Conservation (phyloP, 2,329 filamentous ascomycete species). For the Diplocarpon rosae region DNA sequence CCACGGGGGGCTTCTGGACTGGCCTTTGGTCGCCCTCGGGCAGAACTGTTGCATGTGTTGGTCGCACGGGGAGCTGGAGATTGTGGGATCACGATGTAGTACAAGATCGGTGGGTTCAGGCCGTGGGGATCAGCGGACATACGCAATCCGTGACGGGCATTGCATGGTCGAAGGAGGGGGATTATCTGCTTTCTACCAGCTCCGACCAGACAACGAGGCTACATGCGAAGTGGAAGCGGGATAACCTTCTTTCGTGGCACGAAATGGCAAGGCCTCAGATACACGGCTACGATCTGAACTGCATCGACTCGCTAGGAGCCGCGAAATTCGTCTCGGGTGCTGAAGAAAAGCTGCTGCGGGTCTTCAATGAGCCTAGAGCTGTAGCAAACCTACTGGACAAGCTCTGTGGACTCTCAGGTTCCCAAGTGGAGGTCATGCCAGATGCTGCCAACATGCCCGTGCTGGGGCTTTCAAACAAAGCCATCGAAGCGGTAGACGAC, state of each 20-base stretch:
- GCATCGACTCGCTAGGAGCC: slow-evolving; percentile 64
- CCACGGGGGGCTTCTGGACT: slow-evolving; percentile 92
- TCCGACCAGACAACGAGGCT: slow-evolving; percentile 88
- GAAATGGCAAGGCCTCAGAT: slow-evolving; percentile 94
- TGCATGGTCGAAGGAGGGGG: slow-evolving; percentile 71
- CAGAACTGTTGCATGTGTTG: slow-evolving; percentile 65
- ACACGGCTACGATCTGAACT: slow-evolving; percentile 96
- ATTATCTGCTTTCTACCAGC: slow-evolving; percentile 80
- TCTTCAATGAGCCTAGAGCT: slow-evolving; percentile 81
- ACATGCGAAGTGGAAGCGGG: slow-evolving; percentile 64
- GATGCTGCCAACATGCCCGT: slow-evolving; percentile 93
- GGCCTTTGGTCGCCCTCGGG: slow-evolving; percentile 83
- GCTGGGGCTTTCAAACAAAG: slow-evolving; percentile 91
- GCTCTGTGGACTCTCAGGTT: slow-evolving; percentile 49
- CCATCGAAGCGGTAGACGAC: slow-evolving; percentile 51
- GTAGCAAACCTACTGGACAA: slow-evolving; percentile 63
- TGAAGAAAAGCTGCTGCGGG: slow-evolving; percentile 94
- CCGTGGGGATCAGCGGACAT: slow-evolving; percentile 72
- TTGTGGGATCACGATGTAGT: slow-evolving; percentile 58
- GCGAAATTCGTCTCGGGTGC: slow-evolving; percentile 85
- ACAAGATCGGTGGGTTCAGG: slow-evolving; percentile 63
- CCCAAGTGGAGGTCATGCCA: slow-evolving; percentile 43
- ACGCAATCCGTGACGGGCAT: slow-evolving; percentile 71
- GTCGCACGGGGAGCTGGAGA: slow-evolving; percentile 88
- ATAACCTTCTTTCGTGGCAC: slow-evolving; percentile 60